Evolutionary conservation across 306 rosid genomes (phyloP).

Genomic region (Malus domestica): ASM211411v1 NC_041800.1:31776233-31776732

Average conservation of each 20-base stretch:
- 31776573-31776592: slow-evolving; percentile 61
- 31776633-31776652: not conserved
- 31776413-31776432: slow-evolving; percentile 55
- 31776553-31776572: slow-evolving; percentile 84
- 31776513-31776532: not conserved
- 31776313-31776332: slow-evolving; percentile 38
- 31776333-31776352: slow-evolving; percentile 46
- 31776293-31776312: not conserved
- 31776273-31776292: not conserved
- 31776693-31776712: slow-evolving; percentile 45
- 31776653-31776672: not conserved
- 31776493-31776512: not conserved
- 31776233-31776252: no score
- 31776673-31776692: not conserved
- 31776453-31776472: no score
- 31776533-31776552: slow-evolving; percentile 53
- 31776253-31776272: not conserved
- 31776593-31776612: slow-evolving; percentile 82
- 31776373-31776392: slow-evolving; percentile 47
- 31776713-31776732: slow-evolving; percentile 37
- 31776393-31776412: slow-evolving; percentile 52
- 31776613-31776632: not conserved
- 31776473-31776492: not conserved
- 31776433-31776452: slow-evolving; percentile 6
- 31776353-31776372: slow-evolving; percentile 39